Evolutionary conservation across 139 green algal genomes (phyloP).

Genomic region (Chlorella sorokiniana): DNA sequence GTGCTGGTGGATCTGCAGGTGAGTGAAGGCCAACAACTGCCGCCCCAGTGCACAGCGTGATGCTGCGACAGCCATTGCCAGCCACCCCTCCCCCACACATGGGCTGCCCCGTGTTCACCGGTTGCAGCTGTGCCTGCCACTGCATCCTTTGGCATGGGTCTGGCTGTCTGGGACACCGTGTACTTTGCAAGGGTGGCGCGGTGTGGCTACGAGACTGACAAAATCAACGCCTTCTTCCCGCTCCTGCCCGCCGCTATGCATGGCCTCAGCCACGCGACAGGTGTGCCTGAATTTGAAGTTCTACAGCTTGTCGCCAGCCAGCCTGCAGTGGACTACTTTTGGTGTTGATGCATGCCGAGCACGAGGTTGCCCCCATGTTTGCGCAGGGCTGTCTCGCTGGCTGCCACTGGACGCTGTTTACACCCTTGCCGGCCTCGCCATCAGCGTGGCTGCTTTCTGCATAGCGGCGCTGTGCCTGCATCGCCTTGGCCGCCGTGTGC

Average conservation of each 20-base stretch:
- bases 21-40: no score
- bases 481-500: conserved; percentile 20
- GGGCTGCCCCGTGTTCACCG: no score
- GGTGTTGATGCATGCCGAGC: not conserved
- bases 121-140: no score
- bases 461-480: conserved; percentile 33
- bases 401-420: not conserved
- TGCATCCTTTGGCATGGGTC: no score
- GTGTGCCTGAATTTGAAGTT: not conserved
- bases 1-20: no score
- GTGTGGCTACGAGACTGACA: conserved; percentile 91
- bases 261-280: not conserved
- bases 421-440: conserved; percentile 32
- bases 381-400: not conserved
- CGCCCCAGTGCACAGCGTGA: no score
- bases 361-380: not conserved
- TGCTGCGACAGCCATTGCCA: no score
- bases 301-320: not conserved
- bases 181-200: conserved; percentile 77
- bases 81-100: no score
- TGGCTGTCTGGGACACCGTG: conserved; percentile 84
- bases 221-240: conserved; percentile 93
- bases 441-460: conserved; percentile 53
- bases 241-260: conserved; percentile 63
- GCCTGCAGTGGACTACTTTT: no score